These are phyloP conservation scores for Prototheca stagnorum DNA, from an alignment of 163 green algal species.

Conservation along the genomic window DNA sequence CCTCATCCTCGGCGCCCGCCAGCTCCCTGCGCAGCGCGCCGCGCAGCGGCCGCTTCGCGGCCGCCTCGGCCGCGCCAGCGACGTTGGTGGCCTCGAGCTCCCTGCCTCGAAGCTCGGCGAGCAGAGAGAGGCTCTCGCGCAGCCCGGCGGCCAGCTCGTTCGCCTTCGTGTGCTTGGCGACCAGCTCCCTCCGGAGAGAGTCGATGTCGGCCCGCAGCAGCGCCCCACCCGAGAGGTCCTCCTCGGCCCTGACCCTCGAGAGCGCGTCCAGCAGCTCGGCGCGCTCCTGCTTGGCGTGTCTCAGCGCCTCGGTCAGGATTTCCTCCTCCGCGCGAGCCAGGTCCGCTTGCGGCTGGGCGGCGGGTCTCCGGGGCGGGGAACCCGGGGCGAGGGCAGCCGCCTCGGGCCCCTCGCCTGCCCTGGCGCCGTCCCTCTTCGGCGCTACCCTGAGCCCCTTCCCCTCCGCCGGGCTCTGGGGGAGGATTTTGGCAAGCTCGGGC, in stretches of 20 bases:
- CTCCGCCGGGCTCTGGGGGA: too few species aligned
- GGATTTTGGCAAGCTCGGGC: too few species aligned
- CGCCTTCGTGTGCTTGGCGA: neutral
- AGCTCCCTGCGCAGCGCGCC: conserved; percentile 32
- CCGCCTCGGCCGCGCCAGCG: conserved; percentile 16
- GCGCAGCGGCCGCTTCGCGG: conserved; percentile 48
- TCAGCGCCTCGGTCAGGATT: too few species aligned
- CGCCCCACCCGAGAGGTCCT: conserved; percentile 10
- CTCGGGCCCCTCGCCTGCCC: too few species aligned
- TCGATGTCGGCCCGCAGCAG: neutral
- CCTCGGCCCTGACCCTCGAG: conserved; percentile 18
- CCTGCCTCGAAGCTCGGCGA: conserved; percentile 51
- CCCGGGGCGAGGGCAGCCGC: too few species aligned
- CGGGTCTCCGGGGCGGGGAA: too few species aligned
- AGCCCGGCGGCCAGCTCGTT: neutral
- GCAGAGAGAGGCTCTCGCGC: neutral
- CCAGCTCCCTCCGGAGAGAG: neutral
- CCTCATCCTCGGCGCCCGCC: conserved; percentile 39
- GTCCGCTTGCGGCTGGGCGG: too few species aligned
- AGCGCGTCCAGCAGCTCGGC: conserved; percentile 41
- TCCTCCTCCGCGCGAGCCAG: too few species aligned
- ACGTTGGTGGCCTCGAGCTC: conserved; percentile 43
- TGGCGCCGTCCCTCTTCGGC: too few species aligned
- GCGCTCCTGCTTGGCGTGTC: conserved; percentile 57
- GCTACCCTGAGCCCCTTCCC: too few species aligned